Conservation (phyloP, 495 filamentous ascomycete species). For the Tetracladium setigerum region DNA sequence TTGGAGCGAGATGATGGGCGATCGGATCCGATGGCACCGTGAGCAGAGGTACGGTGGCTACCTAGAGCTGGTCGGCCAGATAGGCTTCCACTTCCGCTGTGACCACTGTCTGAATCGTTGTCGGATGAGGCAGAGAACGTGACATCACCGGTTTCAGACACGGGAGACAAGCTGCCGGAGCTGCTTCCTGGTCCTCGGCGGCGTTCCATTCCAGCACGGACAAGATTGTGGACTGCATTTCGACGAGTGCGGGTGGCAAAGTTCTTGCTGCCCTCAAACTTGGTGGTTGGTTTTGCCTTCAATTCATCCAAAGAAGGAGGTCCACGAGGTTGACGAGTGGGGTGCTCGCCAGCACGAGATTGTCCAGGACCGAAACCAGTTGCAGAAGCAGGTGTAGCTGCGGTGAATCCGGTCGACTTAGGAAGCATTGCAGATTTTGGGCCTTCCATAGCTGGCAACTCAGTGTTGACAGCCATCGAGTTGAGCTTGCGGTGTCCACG, state of each 20-base stretch:
- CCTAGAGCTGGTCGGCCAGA: slow-evolving; percentile 73
- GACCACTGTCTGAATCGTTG: slow-evolving; percentile 70
- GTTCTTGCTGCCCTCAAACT: slow-evolving; percentile 97
- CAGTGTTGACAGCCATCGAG: slow-evolving; percentile 61
- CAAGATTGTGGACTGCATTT: slow-evolving; percentile 81
- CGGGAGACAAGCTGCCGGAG: slow-evolving; percentile 79
- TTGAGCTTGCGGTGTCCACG: slow-evolving; percentile 85
- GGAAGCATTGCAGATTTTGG: slow-evolving; percentile 56
- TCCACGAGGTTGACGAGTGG: slow-evolving; percentile 85
- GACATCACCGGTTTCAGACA: slow-evolving; percentile 75
- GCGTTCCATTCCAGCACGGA: slow-evolving; percentile 83
- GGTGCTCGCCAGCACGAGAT: slow-evolving; percentile 87
- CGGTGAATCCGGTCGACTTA: slow-evolving; percentile 66
- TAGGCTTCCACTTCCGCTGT: slow-evolving; percentile 72
- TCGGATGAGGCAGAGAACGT: slow-evolving; percentile 58
- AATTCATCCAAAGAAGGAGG: slow-evolving; percentile 92
- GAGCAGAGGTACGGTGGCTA: slow-evolving; percentile 69
- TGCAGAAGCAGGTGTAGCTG: slow-evolving; percentile 72
- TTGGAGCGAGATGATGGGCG: slow-evolving; percentile 52
- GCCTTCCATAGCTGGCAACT: slow-evolving; percentile 39
- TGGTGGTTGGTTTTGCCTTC: slow-evolving; percentile 80
- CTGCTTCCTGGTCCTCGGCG: slow-evolving; percentile 55
- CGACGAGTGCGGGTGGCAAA: slow-evolving; percentile 91
- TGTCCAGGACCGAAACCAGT: slow-evolving; percentile 87
- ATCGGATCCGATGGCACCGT: slow-evolving; percentile 82